Evolutionary conservation across 805 yeast genomes (phyloP).

Genomic region (Blastobotrys muscicola): DNA sequence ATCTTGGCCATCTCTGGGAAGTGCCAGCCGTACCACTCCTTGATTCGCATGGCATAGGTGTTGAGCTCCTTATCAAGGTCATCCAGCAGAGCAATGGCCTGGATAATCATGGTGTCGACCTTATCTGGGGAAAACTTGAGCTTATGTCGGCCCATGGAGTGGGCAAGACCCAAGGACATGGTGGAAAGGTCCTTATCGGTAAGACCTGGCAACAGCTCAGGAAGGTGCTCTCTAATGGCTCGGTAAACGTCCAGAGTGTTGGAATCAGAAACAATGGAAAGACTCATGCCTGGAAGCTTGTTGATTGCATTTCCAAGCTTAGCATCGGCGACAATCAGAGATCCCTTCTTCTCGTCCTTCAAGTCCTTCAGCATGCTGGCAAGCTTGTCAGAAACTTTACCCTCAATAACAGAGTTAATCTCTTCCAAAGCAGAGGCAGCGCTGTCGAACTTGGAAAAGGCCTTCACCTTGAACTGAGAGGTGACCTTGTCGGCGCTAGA

Average conservation of each 20-base stretch:
- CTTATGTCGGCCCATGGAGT: constrained; percentile 97
- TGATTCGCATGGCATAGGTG: constrained; percentile 97
- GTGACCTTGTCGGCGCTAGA: constrained; percentile 77
- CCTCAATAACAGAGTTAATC: constrained; percentile 85
- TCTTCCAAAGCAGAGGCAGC: constrained; percentile 97
- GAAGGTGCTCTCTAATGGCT: constrained; percentile 89
- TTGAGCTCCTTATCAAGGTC: constrained; percentile 96
- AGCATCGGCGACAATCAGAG: constrained; percentile 87
- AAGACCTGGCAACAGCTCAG: constrained; percentile 90
- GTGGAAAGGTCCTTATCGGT: constrained; percentile 75
- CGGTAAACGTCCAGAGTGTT: constrained; percentile 91
- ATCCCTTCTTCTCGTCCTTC: constrained; percentile 52
- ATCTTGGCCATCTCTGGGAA: constrained; percentile 99
- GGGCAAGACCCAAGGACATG: constrained; percentile 98
- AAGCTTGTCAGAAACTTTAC: constrained; percentile 82
- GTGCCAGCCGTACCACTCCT: constrained; percentile 99
- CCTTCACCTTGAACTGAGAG: constrained; percentile 85
- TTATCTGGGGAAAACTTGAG: constrained; percentile 96
- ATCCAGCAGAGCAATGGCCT: constrained; percentile 94
- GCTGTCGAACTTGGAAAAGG: constrained; percentile 87
- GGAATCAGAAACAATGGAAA: constrained; percentile 86
- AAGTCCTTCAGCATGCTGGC: constrained; percentile 47
- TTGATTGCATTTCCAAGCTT: constrained; percentile 94
- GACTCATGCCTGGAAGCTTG: constrained; percentile 75
- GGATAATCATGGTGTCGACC: constrained; percentile 98